Evolutionary conservation across 2,329 filamentous ascomycete genomes (phyloP).

Genomic region (Bisporella sp.): DNA sequence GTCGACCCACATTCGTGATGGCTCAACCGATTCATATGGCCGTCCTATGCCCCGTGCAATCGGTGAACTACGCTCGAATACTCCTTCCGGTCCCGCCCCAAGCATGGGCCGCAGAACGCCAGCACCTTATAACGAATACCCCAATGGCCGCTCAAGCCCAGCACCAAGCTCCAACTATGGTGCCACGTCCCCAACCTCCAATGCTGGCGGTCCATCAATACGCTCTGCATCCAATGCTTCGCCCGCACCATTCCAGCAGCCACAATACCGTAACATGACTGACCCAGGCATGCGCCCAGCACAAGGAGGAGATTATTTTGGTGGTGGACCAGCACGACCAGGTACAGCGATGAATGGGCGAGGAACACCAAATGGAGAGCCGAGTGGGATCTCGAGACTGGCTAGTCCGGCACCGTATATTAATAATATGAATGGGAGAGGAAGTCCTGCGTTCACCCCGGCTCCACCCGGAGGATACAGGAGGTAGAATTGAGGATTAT

Average conservation of each 20-base stretch:
- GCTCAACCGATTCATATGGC: constrained; percentile 17
- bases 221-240: not conserved
- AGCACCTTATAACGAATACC: constrained; percentile 11
- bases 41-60: constrained; percentile 19
- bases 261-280: constrained; percentile 19
- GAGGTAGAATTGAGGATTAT: too few relatives aligned
- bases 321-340: constrained; percentile 3
- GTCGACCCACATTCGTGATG: constrained; percentile 4
- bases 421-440: constrained; percentile 1
- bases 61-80: constrained; percentile 20
- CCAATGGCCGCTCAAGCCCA: constrained; percentile 8
- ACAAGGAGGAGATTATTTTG: constrained; percentile 9
- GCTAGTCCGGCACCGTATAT: constrained; percentile 7
- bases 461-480: too few relatives aligned
- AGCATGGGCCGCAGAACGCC: constrained; percentile 21
- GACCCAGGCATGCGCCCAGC: constrained; percentile 16
- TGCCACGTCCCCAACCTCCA: not conserved
- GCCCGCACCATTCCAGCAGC: constrained; percentile 7
- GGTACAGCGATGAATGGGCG: constrained; percentile 9
- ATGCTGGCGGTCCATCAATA: constrained; percentile 12
- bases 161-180: constrained; percentile 3
- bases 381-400: not conserved
- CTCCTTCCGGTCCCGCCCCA: constrained; percentile 18
- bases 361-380: not conserved
- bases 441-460: not conserved